Conservation (phyloP, 2,329 filamentous ascomycete species). For the Alternaria sp. region DNA sequence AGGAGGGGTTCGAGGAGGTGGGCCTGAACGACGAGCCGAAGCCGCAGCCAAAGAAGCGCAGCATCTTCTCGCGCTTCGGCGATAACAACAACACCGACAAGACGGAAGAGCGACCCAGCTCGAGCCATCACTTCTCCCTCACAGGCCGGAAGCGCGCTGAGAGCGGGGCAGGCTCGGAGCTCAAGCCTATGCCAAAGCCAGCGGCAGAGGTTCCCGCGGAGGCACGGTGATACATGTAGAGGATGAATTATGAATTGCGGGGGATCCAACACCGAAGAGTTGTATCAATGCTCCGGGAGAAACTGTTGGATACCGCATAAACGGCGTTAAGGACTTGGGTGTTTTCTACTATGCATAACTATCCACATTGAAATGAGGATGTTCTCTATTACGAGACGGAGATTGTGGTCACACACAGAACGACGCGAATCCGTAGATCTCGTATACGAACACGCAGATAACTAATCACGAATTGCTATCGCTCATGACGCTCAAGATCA, state of each 20-base stretch:
- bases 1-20: constrained; percentile 89
- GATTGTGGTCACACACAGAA: not conserved
- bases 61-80: constrained; percentile 82
- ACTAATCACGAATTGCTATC: not conserved
- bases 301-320: not conserved
- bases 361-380: not conserved
- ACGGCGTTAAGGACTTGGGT: not conserved
- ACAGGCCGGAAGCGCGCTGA: constrained; percentile 74
- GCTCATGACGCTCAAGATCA: not conserved
- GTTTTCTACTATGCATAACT: not conserved
- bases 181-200: constrained; percentile 66
- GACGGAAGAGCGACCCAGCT: constrained; percentile 51
- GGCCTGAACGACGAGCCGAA: constrained; percentile 80
- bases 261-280: not conserved
- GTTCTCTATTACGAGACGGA: not conserved
- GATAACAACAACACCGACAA: constrained; percentile 55
- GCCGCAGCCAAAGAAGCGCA: constrained; percentile 70
- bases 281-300: not conserved
- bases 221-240: constrained; percentile 22
- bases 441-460: not conserved
- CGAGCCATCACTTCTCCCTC: constrained; percentile 66
- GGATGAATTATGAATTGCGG: constrained; percentile 2
- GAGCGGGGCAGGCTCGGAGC: constrained; percentile 72
- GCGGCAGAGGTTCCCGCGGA: constrained; percentile 33
- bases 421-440: not conserved